A percentile compares a stretch with the other conserved stretches of the same genome.
phyloP scores from a whole-genome alignment of 2,329 filamentous ascomycete species.

The Trichoderma gracile region DNA sequence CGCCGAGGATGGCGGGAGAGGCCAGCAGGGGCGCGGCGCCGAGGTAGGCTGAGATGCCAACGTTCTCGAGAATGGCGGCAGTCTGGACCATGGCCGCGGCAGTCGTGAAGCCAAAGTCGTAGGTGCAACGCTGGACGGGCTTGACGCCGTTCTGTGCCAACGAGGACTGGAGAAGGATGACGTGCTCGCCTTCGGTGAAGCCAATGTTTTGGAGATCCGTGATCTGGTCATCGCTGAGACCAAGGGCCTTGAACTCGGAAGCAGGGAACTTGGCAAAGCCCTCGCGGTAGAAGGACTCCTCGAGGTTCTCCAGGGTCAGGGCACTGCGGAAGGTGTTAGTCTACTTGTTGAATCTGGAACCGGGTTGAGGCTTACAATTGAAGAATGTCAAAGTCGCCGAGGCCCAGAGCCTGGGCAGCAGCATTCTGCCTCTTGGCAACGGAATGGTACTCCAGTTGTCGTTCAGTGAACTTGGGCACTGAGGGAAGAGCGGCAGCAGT shows the following conservation, averaged over 20 bases:
- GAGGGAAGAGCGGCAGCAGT: conserved; percentile 51
- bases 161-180: conserved; percentile 49
- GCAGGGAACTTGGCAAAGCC: conserved; percentile 68
- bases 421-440: conserved; percentile 54
- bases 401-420: conserved; percentile 48
- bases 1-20: conserved; percentile 59
- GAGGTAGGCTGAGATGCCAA: conserved; percentile 73
- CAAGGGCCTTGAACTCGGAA: conserved; percentile 61
- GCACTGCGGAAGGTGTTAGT: conserved; percentile 43
- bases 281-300: conserved; percentile 70
- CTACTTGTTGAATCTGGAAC: too few species aligned
- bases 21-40: conserved; percentile 68
- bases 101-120: conserved; percentile 70
- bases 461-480: conserved; percentile 44
- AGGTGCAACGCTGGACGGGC: conserved; percentile 69
- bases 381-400: conserved; percentile 57
- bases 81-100: conserved; percentile 68
- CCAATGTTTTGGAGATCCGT: conserved; percentile 62
- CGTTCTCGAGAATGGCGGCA: conserved; percentile 69
- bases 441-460: conserved; percentile 50
- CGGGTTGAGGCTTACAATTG: conserved; percentile 53
- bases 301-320: conserved; percentile 73
- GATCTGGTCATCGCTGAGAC: conserved; percentile 35
- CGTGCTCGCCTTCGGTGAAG: conserved; percentile 57
- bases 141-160: conserved; percentile 63